Evolutionary conservation across 306 rosid genomes (phyloP).

Genomic region (Geum urbanum): DNA sequence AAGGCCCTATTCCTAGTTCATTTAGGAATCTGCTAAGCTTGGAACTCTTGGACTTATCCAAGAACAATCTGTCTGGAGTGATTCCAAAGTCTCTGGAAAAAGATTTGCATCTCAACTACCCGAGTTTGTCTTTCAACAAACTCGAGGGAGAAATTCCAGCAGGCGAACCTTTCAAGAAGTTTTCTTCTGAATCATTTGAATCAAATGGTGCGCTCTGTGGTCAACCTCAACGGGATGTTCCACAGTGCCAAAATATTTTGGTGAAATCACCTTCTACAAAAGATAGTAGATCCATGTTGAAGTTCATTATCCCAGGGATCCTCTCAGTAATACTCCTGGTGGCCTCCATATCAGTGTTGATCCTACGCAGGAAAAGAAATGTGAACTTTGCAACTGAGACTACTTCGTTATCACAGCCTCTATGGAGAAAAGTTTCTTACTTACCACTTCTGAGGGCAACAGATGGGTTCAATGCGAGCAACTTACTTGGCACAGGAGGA

Average conservation of each 20-base stretch:
- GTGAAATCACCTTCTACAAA: not conserved
- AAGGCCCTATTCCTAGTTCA: slow-evolving; percentile 27
- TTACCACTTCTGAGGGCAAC: slow-evolving; percentile 26
- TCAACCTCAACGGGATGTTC: slow-evolving; percentile 5
- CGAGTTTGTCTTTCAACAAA: slow-evolving; percentile 11
- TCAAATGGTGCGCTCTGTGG: slow-evolving; percentile 31
- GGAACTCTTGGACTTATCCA: slow-evolving; percentile 10
- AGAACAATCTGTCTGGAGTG: not conserved
- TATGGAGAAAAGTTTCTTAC: slow-evolving; percentile 27
- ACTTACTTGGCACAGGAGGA: slow-evolving; percentile 18
- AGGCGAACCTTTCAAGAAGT: slow-evolving; percentile 16
- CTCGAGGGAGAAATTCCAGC: slow-evolving; percentile 30
- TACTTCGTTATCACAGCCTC: not conserved
- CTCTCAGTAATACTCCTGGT: not conserved
- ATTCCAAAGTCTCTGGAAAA: not conserved
- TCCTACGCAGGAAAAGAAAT: not conserved
- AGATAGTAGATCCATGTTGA: not conserved
- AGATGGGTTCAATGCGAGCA: slow-evolving; percentile 5
- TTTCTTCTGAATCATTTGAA: slow-evolving; percentile 28
- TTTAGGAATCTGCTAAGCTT: slow-evolving; percentile 11
- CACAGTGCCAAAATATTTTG: slow-evolving; percentile 8
- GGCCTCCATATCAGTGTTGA: not conserved
- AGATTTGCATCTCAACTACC: not conserved
- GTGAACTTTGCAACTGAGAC: not conserved
- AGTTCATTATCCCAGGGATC: not conserved